phyloP scores from a whole-genome alignment of 78 protist genomes.

The Dictyostelium firmibasis region DNA sequence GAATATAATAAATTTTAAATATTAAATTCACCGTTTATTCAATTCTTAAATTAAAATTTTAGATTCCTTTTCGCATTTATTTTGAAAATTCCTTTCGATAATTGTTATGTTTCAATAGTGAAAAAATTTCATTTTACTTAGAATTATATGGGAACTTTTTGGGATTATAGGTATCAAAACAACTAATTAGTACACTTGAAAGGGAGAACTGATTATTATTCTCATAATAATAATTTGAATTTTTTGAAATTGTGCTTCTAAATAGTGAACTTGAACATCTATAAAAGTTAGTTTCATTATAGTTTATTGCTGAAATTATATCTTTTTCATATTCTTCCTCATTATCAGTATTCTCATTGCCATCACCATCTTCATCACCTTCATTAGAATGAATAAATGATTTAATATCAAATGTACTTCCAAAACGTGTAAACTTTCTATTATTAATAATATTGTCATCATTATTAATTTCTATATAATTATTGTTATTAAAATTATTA shows the following conservation, averaged over 20 bases:
- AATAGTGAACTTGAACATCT: background rate
- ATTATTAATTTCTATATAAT: background rate
- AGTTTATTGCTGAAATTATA: no score
- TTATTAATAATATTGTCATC: background rate
- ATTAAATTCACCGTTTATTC: no score
- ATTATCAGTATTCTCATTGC: background rate
- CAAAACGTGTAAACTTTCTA: background rate
- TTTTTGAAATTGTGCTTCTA: background rate
- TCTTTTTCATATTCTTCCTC: no score
- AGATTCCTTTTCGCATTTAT: no score
- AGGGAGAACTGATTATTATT: background rate
- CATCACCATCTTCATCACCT: background rate
- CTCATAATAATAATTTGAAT: background rate
- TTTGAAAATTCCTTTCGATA: no score
- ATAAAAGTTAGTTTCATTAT: background rate
- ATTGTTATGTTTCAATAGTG: no score
- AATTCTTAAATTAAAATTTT: no score
- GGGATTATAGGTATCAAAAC: background rate
- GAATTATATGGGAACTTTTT: background rate
- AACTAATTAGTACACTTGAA: background rate
- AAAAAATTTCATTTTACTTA: no score
- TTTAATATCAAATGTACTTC: background rate
- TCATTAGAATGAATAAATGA: background rate
- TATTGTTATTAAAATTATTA: background rate
- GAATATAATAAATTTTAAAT: no score